phyloP scores from a whole-genome alignment of 2,329 filamentous ascomycete genomes.

The Phaeophleospora eucalypticola region DNA sequence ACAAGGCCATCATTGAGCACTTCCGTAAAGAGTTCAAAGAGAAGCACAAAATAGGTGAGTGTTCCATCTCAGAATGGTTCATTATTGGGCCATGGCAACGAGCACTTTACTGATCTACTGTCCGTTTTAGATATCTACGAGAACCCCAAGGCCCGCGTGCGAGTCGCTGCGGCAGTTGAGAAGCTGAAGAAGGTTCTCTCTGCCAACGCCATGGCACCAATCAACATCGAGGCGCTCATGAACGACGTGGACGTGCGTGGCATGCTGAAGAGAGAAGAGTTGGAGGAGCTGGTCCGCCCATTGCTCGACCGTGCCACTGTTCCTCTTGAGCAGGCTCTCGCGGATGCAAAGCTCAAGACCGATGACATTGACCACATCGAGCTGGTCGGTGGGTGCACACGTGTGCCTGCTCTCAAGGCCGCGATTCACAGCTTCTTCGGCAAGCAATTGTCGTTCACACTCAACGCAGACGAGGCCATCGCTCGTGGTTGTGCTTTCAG shows the following conservation, averaged over 20 bases:
- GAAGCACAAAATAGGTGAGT: constrained; percentile 96
- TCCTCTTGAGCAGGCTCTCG: constrained; percentile 84
- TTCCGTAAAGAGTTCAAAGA: constrained; percentile 94
- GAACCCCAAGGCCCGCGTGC: constrained; percentile 84
- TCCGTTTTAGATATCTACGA: constrained; percentile 71
- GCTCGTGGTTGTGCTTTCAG: constrained; percentile 94
- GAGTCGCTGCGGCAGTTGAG: constrained; percentile 83
- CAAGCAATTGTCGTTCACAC: constrained; percentile 88
- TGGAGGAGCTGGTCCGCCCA: constrained; percentile 85
- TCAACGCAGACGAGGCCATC: constrained; percentile 97
- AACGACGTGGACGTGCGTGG: constrained; percentile 89
- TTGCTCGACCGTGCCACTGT: constrained; percentile 67
- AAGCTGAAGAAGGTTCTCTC: constrained; percentile 98
- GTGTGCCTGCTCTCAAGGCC: constrained; percentile 89
- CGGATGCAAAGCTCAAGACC: constrained; percentile 83
- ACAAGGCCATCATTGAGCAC: constrained; percentile 90
- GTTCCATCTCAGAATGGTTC: constrained; percentile 6
- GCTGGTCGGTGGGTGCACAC: constrained; percentile 89
- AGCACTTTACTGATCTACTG: constrained; percentile 2
- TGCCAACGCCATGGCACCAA: constrained; percentile 83
- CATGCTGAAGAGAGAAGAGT: constrained; percentile 88
- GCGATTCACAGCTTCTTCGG: constrained; percentile 85
- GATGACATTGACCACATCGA: constrained; percentile 94
- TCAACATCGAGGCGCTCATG: constrained; percentile 98
- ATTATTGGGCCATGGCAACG: not conserved